These are phyloP conservation scores for Penicillium sp. DNA, from an alignment of 2,329 filamentous ascomycete genomes.

Conservation along the genomic window DNA sequence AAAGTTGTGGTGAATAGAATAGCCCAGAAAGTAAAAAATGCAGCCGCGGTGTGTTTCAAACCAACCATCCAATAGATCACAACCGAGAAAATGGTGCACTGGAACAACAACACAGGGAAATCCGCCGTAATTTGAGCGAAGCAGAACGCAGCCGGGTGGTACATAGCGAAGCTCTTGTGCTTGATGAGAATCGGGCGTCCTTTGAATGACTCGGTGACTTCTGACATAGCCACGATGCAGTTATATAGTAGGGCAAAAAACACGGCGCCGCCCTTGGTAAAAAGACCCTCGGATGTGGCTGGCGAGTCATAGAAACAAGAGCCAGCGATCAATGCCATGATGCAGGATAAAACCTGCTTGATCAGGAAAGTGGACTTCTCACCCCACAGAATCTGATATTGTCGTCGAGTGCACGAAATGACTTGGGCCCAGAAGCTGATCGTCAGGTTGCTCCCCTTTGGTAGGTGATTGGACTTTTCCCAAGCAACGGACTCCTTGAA, in stretches of 20 bases:
- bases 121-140: slow-evolving; percentile 20
- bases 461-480: too few relatives aligned
- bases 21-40: too few relatives aligned
- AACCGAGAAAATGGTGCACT: slow-evolving; percentile 68
- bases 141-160: slow-evolving; percentile 22
- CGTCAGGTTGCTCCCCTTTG: too few relatives aligned
- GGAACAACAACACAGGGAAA: slow-evolving; percentile 68
- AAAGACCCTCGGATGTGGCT: slow-evolving; percentile 62
- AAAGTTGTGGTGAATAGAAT: too few relatives aligned
- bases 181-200: slow-evolving; percentile 27
- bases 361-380: slow-evolving; percentile 68
- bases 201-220: slow-evolving; percentile 40
- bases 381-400: slow-evolving; percentile 66
- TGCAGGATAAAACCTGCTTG: slow-evolving; percentile 57
- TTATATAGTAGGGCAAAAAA: slow-evolving; percentile 86
- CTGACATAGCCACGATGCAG: slow-evolving; percentile 55
- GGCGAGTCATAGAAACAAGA: slow-evolving; percentile 74
- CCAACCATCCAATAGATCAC: too few relatives aligned
- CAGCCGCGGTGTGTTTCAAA: too few relatives aligned
- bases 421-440: too few relatives aligned
- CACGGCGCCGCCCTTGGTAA: slow-evolving; percentile 65
- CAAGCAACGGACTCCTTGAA: too few relatives aligned
- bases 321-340: slow-evolving; percentile 69
- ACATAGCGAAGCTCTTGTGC: slow-evolving; percentile 28
- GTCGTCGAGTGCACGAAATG: slow-evolving; percentile 69